These are phyloP conservation scores for Boletus coccyginus DNA, from an alignment of 768 basidiomycete species.

Conservation along the genomic window DNA sequence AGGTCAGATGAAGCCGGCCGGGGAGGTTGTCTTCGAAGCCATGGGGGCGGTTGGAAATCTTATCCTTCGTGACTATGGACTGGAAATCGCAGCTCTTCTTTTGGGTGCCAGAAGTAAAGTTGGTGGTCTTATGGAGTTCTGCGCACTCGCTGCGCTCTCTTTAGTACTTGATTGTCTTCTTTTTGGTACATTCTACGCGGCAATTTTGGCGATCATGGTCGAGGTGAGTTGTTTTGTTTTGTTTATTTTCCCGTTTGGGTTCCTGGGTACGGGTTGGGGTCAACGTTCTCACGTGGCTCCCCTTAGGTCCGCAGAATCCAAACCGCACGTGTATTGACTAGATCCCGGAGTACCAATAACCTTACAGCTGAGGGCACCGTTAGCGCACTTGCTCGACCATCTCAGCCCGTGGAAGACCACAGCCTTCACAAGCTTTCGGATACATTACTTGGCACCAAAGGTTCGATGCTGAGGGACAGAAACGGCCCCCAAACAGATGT, in stretches of 20 bases:
- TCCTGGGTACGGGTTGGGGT: conserved; percentile 10
- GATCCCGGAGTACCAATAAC: conserved; percentile 34
- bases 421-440: conserved; percentile 28
- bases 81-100: conserved; percentile 87
- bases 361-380: conserved; percentile 30
- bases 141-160: conserved; percentile 88
- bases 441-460: conserved; percentile 46
- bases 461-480: conserved; percentile 45
- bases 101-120: conserved; percentile 87
- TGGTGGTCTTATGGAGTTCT: conserved; percentile 89
- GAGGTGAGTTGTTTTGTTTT: conserved; percentile 56
- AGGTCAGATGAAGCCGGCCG: conserved; percentile 67
- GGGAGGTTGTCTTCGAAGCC: conserved; percentile 81
- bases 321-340: conserved; percentile 50
- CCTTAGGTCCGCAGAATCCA: conserved; percentile 68
- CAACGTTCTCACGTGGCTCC: conserved; percentile 3
- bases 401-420: conserved; percentile 16
- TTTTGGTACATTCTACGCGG: conserved; percentile 86
- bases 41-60: conserved; percentile 74
- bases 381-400: conserved; percentile 27
- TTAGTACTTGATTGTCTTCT: conserved; percentile 84
- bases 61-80: conserved; percentile 89
- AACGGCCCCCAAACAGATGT: conserved; percentile 38
- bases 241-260: conserved; percentile 4
- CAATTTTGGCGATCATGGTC: conserved; percentile 91